These are phyloP conservation scores for Aureobasidium mangrovei DNA, from an alignment of 2,329 filamentous ascomycete genomes.

Conservation along the genomic window DNA sequence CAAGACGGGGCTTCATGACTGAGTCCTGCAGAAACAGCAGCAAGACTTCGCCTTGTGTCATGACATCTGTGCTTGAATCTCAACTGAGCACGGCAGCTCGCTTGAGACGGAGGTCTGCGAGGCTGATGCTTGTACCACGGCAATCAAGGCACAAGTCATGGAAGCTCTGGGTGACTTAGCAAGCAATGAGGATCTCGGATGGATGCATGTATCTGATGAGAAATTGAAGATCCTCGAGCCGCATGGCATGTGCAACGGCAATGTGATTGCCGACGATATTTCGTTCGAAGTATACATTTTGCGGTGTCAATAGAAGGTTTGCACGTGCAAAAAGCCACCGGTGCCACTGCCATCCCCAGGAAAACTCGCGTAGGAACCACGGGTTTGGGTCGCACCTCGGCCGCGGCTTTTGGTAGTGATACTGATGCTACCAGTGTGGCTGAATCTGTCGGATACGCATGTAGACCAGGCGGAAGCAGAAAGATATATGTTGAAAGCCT, in stretches of 20 bases:
- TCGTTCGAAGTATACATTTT: not conserved
- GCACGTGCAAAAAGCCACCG: slow-evolving; percentile 5
- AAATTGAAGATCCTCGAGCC: not conserved
- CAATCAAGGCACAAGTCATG: not conserved
- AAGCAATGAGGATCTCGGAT: not conserved
- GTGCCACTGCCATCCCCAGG: slow-evolving; percentile 1
- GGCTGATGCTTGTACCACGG: not conserved
- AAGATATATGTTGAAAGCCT: not conserved
- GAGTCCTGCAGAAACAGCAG: not conserved
- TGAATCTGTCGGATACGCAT: not conserved
- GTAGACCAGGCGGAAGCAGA: not conserved
- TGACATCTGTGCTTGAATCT: not conserved
- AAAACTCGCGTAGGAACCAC: slow-evolving; percentile 8
- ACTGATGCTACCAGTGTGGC: not conserved
- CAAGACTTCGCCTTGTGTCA: not conserved
- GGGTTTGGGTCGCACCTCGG: not conserved
- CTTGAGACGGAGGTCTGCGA: not conserved
- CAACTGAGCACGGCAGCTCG: not conserved
- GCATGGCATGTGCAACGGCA: not conserved
- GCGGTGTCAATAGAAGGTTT: not conserved
- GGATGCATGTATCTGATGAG: not conserved
- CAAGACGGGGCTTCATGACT: not conserved
- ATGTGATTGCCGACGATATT: not conserved
- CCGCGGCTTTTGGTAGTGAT: not conserved
- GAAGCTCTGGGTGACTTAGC: not conserved